Evolutionary conservation across 345 rosid species (phyloP).

Genomic region (Firmiana major): DNA sequence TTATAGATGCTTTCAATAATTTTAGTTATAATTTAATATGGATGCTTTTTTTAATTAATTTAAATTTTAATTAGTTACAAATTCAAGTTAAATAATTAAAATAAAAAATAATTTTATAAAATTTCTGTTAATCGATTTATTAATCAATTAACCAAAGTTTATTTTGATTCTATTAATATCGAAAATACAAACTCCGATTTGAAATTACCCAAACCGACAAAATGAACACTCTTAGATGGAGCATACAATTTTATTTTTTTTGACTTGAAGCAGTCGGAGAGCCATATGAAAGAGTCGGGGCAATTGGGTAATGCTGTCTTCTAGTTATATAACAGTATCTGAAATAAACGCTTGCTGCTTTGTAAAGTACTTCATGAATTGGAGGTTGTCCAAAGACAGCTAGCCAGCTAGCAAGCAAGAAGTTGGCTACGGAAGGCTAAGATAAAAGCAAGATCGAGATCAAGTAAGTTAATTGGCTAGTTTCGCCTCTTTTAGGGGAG

Average conservation of each 20-base stretch:
- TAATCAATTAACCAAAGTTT: too few relatives aligned
- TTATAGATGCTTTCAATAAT: too few relatives aligned
- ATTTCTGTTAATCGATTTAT: too few relatives aligned
- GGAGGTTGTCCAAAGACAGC: not conserved
- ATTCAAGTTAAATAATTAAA: too few relatives aligned
- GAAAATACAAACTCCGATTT: too few relatives aligned
- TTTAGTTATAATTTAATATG: too few relatives aligned
- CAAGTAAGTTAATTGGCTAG: not conserved
- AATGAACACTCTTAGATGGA: too few relatives aligned
- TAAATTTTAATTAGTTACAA: too few relatives aligned
- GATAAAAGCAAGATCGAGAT: not conserved
- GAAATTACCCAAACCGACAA: too few relatives aligned
- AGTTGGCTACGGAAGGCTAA: not conserved
- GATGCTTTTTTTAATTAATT: too few relatives aligned
- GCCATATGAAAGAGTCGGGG: not conserved
- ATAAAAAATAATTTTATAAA: too few relatives aligned
- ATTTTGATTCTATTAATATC: too few relatives aligned
- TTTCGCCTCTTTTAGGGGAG: not conserved
- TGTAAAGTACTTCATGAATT: not conserved
- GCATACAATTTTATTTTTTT: not conserved
- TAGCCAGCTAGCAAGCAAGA: not conserved
- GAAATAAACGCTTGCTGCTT: not conserved
- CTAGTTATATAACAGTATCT: not conserved
- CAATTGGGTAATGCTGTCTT: not conserved
- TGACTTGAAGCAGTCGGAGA: not conserved